These are phyloP conservation scores for Phoenix roebelenii DNA, from an alignment of 176 grass and related monocot species.

Conservation along the genomic window DNA sequence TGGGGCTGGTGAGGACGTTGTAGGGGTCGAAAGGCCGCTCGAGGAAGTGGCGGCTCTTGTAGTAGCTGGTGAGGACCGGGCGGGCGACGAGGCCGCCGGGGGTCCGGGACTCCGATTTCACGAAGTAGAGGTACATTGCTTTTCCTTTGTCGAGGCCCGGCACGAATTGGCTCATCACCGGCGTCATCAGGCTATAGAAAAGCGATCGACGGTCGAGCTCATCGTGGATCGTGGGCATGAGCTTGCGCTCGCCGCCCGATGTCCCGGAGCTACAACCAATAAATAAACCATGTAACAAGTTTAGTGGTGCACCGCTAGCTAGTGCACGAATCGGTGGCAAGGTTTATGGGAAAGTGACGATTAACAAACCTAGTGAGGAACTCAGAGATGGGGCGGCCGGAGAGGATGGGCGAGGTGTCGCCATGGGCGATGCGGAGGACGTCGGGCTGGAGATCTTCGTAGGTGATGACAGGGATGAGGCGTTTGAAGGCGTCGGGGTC, in stretches of 20 bases:
- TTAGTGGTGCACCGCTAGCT: too few species aligned
- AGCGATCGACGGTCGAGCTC: constrained; percentile 65
- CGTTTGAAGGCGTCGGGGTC: constrained; percentile 48
- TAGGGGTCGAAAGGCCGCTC: constrained; percentile 70
- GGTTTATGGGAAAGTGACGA: too few species aligned
- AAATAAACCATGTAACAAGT: too few species aligned
- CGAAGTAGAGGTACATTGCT: constrained; percentile 88
- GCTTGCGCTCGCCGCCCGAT: constrained; percentile 85
- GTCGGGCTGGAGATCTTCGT: constrained; percentile 77
- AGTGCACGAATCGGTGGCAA: too few species aligned
- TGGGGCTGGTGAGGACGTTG: constrained; percentile 75
- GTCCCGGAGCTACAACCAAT: constrained; percentile 60
- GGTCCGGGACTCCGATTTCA: constrained; percentile 75
- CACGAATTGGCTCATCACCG: constrained; percentile 79
- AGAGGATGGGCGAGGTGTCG: constrained; percentile 71
- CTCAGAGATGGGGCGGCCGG: constrained; percentile 74
- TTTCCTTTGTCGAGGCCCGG: constrained; percentile 80
- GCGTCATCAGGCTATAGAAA: constrained; percentile 75
- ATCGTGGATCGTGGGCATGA: constrained; percentile 89
- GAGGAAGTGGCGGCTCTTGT: constrained; percentile 83
- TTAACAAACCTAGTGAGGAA: constrained; percentile 80
- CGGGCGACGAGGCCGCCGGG: constrained; percentile 69
- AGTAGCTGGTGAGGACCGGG: constrained; percentile 88
- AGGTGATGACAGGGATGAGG: constrained; percentile 69
- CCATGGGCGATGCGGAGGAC: constrained; percentile 87